phyloP scores from a whole-genome alignment of 495 filamentous ascomycete species.

The Bombardia bombarda region DNA sequence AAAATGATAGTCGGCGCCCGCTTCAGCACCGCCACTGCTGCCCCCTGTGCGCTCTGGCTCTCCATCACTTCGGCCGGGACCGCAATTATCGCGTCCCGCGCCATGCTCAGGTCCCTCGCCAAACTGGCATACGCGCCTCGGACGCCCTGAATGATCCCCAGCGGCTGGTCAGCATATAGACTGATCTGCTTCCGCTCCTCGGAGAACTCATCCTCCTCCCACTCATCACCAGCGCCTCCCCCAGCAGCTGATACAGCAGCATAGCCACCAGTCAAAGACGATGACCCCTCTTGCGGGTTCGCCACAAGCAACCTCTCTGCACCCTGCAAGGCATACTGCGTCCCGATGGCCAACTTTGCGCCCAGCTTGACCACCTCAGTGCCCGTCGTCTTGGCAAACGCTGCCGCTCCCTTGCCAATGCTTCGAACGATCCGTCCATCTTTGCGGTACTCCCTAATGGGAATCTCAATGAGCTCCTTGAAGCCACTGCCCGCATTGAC shows the following conservation, averaged over 20 bases:
- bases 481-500: conserved; percentile 87
- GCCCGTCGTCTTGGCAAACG: conserved; percentile 87
- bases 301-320: conserved; percentile 69
- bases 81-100: conserved; percentile 88
- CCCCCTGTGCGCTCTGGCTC: conserved; percentile 72
- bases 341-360: conserved; percentile 90
- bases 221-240: conserved; percentile 31
- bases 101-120: conserved; percentile 74
- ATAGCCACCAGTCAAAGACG: conserved; percentile 12
- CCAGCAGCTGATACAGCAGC: too few relatives aligned
- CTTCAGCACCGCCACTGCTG: conserved; percentile 69
- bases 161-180: conserved; percentile 86
- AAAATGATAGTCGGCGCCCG: conserved; percentile 86
- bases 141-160: conserved; percentile 78
- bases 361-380: conserved; percentile 87
- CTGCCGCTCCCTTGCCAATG: conserved; percentile 78
- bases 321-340: conserved; percentile 80
- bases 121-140: conserved; percentile 73
- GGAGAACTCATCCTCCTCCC: conserved; percentile 56
- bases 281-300: conserved; percentile 28
- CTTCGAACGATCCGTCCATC: conserved; percentile 88
- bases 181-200: conserved; percentile 67
- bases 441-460: conserved; percentile 86
- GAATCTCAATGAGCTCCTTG: conserved; percentile 76
- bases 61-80: conserved; percentile 88